A percentile compares a stretch with the other conserved stretches of the same genome.
Conservation (phyloP, 129 eudicot genomes). For the Flaveria sonorensis region DNA sequence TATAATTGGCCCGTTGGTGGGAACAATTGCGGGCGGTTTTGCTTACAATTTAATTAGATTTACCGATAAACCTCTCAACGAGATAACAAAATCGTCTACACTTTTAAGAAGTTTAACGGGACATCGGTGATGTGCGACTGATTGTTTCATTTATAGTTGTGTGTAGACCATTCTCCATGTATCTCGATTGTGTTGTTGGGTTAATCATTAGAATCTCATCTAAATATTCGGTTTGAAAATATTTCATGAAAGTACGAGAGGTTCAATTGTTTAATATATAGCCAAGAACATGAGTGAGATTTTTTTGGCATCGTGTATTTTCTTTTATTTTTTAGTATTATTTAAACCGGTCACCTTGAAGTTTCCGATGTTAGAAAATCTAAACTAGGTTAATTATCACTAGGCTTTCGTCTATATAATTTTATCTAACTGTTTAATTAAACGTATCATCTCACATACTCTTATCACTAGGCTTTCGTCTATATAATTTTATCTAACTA, state of each 20-base stretch:
- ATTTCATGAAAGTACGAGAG: neutral
- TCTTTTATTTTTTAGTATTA: too few species aligned
- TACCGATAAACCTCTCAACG: conserved; percentile 62
- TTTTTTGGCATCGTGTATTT: neutral
- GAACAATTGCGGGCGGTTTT: conserved; percentile 56
- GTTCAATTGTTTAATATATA: neutral
- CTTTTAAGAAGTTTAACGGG: conserved; percentile 23
- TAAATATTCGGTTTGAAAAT: neutral
- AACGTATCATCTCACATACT: too few species aligned
- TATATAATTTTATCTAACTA: too few species aligned
- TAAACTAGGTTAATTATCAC: too few species aligned
- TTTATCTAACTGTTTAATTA: too few species aligned
- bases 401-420: too few species aligned
- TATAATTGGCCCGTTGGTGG: conserved; percentile 55
- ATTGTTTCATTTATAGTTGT: neutral
- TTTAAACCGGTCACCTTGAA: too few species aligned
- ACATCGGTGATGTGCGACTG: neutral
- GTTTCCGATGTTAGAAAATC: too few species aligned
- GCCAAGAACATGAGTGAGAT: neutral
- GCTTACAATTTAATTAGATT: conserved; percentile 55
- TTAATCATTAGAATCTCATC: neutral
- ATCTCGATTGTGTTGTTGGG: too few species aligned
- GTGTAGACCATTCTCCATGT: too few species aligned
- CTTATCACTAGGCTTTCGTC: too few species aligned
- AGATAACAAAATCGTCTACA: conserved; percentile 41